These are phyloP conservation scores for Pythium coloratum DNA, from an alignment of 352 stramenopile genomes.

Conservation along the genomic window DNA sequence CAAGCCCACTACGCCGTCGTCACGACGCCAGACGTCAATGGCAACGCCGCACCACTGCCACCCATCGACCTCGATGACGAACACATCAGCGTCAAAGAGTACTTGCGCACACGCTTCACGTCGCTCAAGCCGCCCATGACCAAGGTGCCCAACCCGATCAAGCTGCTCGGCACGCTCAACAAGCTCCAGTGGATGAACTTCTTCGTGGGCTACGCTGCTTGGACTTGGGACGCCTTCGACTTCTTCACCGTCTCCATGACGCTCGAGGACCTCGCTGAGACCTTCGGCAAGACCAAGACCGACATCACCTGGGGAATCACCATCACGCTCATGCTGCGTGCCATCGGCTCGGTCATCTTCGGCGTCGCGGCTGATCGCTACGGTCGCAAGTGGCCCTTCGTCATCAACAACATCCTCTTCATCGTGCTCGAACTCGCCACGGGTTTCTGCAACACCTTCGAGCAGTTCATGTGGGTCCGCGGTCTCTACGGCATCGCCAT, in stretches of 20 bases:
- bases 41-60: too few relatives aligned
- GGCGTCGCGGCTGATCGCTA: constrained; percentile 45
- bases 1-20: too few relatives aligned
- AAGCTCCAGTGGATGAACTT: neutral
- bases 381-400: constrained; percentile 41
- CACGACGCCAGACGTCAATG: too few relatives aligned
- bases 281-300: constrained; percentile 39
- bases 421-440: neutral
- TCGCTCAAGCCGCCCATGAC: too few relatives aligned
- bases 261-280: constrained; percentile 41
- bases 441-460: neutral
- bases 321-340: constrained; percentile 52
- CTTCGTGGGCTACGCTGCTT: constrained; percentile 31
- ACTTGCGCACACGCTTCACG: constrained; percentile 26
- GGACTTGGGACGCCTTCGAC: constrained; percentile 53
- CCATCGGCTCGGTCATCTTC: constrained; percentile 41
- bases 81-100: constrained; percentile 23
- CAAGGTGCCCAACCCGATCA: too few relatives aligned
- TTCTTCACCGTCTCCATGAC: constrained; percentile 63
- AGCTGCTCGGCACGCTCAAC: constrained; percentile 28
- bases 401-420: neutral
- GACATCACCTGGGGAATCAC: constrained; percentile 59
- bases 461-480: too few relatives aligned
- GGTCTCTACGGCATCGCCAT: constrained; percentile 41
- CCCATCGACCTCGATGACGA: too few relatives aligned